Percentiles rank a stretch among this genome's conserved stretches.
Evolutionary conservation across 495 filamentous ascomycete species (phyloP).

Genomic region (Staphylotrichum longicolle): DNA sequence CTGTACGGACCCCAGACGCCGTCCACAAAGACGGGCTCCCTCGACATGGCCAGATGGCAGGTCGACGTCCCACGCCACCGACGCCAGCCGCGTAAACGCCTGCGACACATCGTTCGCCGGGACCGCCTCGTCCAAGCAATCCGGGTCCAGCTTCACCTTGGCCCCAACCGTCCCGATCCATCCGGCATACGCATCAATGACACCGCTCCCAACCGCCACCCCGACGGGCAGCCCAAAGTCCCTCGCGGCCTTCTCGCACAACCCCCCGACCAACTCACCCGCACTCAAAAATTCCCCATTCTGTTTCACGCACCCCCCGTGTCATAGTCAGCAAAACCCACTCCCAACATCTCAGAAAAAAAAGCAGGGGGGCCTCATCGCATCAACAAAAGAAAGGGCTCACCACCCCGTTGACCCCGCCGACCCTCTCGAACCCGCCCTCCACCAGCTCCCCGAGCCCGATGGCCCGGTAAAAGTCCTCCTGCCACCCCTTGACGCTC

Average conservation of each 20-base stretch:
- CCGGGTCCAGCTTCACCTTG: constrained; percentile 68
- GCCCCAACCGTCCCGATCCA: constrained; percentile 99
- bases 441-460: constrained; percentile 77
- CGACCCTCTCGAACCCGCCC: constrained; percentile 86
- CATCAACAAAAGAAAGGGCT: constrained; percentile 40
- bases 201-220: constrained; percentile 89
- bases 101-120: constrained; percentile 78
- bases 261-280: constrained; percentile 79
- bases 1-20: constrained; percentile 97
- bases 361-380: neutral
- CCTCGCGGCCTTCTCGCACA: constrained; percentile 77
- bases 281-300: constrained; percentile 88
- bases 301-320: constrained; percentile 43
- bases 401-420: constrained; percentile 91
- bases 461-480: constrained; percentile 82
- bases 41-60: constrained; percentile 94
- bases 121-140: constrained; percentile 57
- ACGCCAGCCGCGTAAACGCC: constrained; percentile 89
- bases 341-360: neutral
- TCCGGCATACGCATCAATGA: constrained; percentile 97
- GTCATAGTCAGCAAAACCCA: constrained; percentile 18
- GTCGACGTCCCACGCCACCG: constrained; percentile 97
- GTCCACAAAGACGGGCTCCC: constrained; percentile 81
- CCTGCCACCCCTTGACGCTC: constrained; percentile 97
- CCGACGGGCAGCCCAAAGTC: constrained; percentile 85